phyloP scores from a whole-genome alignment of 495 filamentous ascomycete species.

The Neurospora sp. region DNA sequence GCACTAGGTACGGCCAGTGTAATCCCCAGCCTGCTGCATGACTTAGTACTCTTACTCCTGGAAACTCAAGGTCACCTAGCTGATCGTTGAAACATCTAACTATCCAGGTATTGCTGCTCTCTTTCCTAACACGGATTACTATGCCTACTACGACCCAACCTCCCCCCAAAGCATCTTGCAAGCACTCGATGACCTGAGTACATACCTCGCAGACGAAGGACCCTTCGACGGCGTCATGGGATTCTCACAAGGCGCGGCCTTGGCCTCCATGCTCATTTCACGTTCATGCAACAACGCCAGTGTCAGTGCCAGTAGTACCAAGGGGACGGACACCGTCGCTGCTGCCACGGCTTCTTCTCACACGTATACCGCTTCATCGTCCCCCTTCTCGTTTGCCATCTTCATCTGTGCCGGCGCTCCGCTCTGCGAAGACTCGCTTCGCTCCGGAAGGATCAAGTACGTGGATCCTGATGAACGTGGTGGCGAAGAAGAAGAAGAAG shows the following conservation, averaged over 20 bases:
- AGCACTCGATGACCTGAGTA: conserved; percentile 1
- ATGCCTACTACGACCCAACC: neutral
- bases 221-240: conserved; percentile 9
- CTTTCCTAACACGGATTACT: neutral
- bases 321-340: neutral
- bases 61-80: neutral
- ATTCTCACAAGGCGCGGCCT: conserved; percentile 4
- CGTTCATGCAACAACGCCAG: too few species aligned
- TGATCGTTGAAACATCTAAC: neutral
- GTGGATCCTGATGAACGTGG: too few species aligned
- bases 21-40: neutral
- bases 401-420: conserved; percentile 1
- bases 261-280: neutral
- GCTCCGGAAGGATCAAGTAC: neutral
- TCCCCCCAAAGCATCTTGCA: neutral
- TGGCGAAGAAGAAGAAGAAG: too few species aligned
- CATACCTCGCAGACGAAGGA: conserved; percentile 5
- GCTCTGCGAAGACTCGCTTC: neutral
- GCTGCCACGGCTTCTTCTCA: neutral
- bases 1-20: neutral
- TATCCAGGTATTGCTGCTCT: neutral
- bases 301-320: neutral
- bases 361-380: neutral
- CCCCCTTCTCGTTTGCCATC: conserved; percentile 2
- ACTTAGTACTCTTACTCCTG: neutral